Base-by-base conservation (phyloP, 1,284 basidiomycete genomes). In the Puccinia coronata region DNA sequence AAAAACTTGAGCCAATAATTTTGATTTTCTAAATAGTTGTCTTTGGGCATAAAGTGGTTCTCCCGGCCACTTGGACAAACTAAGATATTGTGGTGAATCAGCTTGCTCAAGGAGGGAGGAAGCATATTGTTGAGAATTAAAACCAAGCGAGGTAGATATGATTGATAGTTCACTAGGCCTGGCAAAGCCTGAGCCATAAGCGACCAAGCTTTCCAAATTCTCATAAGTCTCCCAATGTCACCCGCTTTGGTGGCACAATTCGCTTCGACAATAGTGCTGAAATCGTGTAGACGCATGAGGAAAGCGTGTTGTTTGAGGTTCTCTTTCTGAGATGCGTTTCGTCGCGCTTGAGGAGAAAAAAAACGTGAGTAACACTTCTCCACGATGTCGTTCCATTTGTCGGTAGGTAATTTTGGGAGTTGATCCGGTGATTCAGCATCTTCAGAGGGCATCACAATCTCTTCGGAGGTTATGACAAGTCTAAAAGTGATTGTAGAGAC, bases 1-100 rank as follows among this genome's bases (percentile, higher is more conserved):
- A 77, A 41, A 67, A 63, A 77, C 34, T 77, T 77, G 8, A 77
- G 43, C 75, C 75, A 77, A 43, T 39, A 77, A 53, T 77, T 77
- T 51, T 77, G 61, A 14, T 39, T 23, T 28, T 77, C 75, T 39
- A 77, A 49, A 36, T 67, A 77, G 47, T 49, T 67, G 67, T 67
- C 61, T 36, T 77, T 67, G 12, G 75, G 8, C 2, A 77, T 47
- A 47, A 61, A 77, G 47, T 77, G 75, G 12, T 53, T 47, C 12
- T 28, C 41, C 23, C 31, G 12, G 14, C 61, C 75, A 67, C n/a
- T 31, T n/a, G 74, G 63, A 49, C 43, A 65, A 20, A 77, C n/a
- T n/a, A n/a, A n/a, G 43, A 77, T 49, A 18, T 9, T 67, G 49
- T 77, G 61, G 61, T 49, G n/a, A 18, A 67, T 36, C 2, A 77